phyloP scores from a whole-genome alignment of 1,139 yeast species.

The Pichia norvegensis region DNA sequence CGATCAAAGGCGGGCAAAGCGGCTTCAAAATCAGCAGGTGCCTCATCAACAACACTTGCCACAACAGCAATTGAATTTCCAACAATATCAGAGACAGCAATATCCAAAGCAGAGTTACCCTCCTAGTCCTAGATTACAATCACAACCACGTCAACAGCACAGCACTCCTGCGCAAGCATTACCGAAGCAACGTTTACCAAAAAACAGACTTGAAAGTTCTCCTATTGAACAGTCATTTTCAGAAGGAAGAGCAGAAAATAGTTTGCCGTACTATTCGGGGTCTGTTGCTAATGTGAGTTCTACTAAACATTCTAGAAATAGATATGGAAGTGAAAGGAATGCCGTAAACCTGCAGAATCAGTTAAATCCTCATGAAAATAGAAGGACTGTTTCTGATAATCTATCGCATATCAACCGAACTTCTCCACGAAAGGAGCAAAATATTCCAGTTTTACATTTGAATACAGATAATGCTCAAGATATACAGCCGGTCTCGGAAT shows the following conservation, averaged over 20 bases:
- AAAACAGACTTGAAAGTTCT: background rate
- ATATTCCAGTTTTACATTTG: background rate
- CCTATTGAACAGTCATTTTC: background rate
- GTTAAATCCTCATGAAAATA: background rate
- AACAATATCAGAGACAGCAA: conserved; percentile 11
- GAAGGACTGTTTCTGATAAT: background rate
- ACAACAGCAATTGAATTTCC: conserved; percentile 2
- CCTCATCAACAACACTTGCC: background rate
- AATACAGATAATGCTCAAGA: background rate
- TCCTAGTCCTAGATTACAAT: background rate
- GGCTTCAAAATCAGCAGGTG: background rate
- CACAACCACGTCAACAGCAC: conserved; percentile 1
- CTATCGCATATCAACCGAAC: background rate
- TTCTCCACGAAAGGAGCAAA: background rate
- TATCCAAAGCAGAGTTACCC: background rate
- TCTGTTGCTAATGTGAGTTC: background rate
- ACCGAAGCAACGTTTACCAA: background rate
- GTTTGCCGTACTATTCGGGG: background rate
- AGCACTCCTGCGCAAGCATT: background rate
- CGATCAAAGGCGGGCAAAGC: background rate
- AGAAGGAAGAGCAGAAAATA: background rate
- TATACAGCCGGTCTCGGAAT: background rate
- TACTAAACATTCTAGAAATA: conserved; percentile 3
- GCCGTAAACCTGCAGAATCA: background rate
- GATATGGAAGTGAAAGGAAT: conserved; percentile 5